These are phyloP conservation scores for Globisporangium splendens DNA, from an alignment of 352 stramenopile species.

Conservation along the genomic window DNA sequence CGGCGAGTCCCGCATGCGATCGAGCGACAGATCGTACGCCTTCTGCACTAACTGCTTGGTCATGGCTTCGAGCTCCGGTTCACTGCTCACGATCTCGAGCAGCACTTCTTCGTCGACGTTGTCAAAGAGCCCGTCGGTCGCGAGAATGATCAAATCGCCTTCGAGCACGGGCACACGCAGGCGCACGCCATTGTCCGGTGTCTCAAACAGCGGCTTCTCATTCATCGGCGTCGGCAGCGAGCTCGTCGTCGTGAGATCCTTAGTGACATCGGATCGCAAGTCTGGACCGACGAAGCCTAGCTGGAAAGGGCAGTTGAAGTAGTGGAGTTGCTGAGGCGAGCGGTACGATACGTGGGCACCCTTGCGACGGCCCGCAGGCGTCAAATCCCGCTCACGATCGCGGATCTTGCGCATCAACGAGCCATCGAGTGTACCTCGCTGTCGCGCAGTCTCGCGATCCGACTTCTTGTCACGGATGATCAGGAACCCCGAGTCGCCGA, in stretches of 20 bases:
- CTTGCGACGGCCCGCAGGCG: constrained; percentile 65
- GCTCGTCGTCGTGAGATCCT: constrained; percentile 32
- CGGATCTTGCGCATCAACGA: constrained; percentile 68
- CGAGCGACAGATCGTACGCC: constrained; percentile 91
- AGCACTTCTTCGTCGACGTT: constrained; percentile 90
- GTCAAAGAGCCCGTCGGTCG: constrained; percentile 96
- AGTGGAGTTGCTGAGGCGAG: constrained; percentile 94
- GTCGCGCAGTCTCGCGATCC: constrained; percentile 52
- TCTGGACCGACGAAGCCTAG: constrained; percentile 52
- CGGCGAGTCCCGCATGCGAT: constrained; percentile 89
- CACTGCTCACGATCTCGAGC: constrained; percentile 62
- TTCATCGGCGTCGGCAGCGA: constrained; percentile 48
- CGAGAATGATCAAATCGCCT: constrained; percentile 95
- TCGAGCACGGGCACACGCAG: constrained; percentile 90
- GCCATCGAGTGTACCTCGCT: constrained; percentile 69
- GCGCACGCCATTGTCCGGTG: constrained; percentile 86
- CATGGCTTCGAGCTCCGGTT: constrained; percentile 65
- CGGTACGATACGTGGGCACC: constrained; percentile 89
- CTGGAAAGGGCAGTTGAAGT: constrained; percentile 98
- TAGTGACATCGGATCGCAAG: constrained; percentile 42
- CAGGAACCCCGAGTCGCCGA: constrained; percentile 91
- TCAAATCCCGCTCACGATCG: constrained; percentile 63
- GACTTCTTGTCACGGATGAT: constrained; percentile 81
- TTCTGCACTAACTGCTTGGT: constrained; percentile 79
- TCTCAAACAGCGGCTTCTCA: constrained; percentile 90